These are phyloP conservation scores for Besnoitia besnoiti DNA, from an alignment of 169 alveolate species.

Conservation along the genomic window DNA sequence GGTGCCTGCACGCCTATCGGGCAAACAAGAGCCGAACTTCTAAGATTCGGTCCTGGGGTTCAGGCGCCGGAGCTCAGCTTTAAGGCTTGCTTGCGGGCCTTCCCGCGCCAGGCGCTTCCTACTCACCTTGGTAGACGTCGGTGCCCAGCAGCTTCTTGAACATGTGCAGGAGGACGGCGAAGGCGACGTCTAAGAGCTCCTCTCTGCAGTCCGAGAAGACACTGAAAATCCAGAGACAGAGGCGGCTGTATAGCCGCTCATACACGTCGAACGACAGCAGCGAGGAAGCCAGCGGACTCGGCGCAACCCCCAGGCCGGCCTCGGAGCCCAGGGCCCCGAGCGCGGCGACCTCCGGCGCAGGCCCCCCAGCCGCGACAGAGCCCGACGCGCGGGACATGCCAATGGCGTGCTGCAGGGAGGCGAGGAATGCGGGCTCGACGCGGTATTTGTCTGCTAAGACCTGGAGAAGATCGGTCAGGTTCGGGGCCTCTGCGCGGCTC, in stretches of 20 bases:
- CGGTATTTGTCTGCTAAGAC: not conserved
- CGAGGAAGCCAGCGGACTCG: not conserved
- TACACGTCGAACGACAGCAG: not conserved
- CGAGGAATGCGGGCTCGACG: not conserved
- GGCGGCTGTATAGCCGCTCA: constrained; percentile 9
- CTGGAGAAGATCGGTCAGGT: not conserved
- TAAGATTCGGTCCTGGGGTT: too few relatives aligned
- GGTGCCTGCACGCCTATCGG: too few relatives aligned
- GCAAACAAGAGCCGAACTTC: too few relatives aligned
- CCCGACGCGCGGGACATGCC: not conserved
- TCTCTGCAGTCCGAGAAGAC: not conserved
- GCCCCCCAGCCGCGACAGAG: not conserved
- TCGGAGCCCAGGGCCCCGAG: not conserved
- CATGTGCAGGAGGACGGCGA: constrained; percentile 42
- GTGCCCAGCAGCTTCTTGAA: not conserved
- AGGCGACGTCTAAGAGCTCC: constrained; percentile 41
- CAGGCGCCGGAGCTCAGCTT: too few relatives aligned
- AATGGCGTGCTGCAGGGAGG: not conserved
- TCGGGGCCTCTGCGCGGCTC: too few relatives aligned
- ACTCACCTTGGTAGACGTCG: constrained; percentile 17
- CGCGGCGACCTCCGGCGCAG: not conserved
- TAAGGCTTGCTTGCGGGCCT: too few relatives aligned
- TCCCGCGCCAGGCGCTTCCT: too few relatives aligned
- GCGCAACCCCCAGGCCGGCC: not conserved
- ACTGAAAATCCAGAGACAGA: not conserved